Percentiles rank a stretch among this genome's conserved stretches.
phyloP scores from a whole-genome alignment of 495 filamentous ascomycete species.

The Penicillium steckii region DNA sequence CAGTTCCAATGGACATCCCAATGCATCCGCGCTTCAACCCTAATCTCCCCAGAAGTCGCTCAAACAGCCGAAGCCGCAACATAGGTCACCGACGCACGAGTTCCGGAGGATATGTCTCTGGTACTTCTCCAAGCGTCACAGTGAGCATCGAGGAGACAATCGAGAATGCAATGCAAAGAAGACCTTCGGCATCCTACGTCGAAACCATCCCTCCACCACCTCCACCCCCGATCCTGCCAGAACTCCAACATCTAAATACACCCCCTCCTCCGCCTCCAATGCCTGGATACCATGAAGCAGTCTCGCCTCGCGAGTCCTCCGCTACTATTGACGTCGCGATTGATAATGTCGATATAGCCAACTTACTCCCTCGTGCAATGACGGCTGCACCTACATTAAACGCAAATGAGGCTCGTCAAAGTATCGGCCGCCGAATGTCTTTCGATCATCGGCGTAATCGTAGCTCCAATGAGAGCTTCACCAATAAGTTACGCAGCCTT shows the following conservation, averaged over 20 bases:
- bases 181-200: constrained; percentile 30
- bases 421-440: constrained; percentile 37
- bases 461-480: constrained; percentile 65
- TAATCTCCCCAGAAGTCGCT: constrained; percentile 50
- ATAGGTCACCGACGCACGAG: constrained; percentile 38
- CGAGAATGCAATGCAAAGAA: constrained; percentile 40
- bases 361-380: constrained; percentile 39
- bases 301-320: constrained; percentile 43
- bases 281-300: constrained; percentile 17
- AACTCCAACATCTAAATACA: constrained; percentile 81
- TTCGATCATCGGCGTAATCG: constrained; percentile 63
- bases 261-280: constrained; percentile 59
- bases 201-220: constrained; percentile 65
- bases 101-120: constrained; percentile 29
- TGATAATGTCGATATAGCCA: constrained; percentile 49
- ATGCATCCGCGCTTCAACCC: constrained; percentile 59
- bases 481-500: constrained; percentile 61
- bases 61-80: constrained; percentile 38
- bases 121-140: constrained; percentile 33
- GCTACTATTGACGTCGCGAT: constrained; percentile 75
- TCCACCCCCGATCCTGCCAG: constrained; percentile 65
- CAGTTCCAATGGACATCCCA: constrained; percentile 45
- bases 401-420: constrained; percentile 17
- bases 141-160: constrained; percentile 69
- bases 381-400: constrained; percentile 38